Conservation (phyloP, 805 yeast species). For the Metschnikowia arizonensis region DNA sequence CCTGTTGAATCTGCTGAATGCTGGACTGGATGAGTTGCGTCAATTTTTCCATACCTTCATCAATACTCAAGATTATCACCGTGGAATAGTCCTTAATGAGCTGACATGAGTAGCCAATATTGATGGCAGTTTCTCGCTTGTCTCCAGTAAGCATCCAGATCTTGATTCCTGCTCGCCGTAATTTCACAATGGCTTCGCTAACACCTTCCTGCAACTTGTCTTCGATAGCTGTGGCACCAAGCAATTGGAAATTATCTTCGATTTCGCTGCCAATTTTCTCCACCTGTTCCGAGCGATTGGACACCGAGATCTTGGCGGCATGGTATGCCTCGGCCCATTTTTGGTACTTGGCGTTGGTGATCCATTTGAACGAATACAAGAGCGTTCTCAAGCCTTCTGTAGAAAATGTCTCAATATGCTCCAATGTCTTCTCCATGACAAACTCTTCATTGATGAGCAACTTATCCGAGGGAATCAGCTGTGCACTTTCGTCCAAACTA, state of each 20-base stretch:
- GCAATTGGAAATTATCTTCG: conserved; percentile 62
- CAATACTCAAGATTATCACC: conserved; percentile 61
- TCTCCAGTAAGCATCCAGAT: conserved; percentile 99
- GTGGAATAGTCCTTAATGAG: conserved; percentile 91
- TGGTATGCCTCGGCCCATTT: conserved; percentile 65
- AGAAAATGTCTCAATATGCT: conserved; percentile 90
- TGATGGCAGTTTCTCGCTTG: conserved; percentile 95
- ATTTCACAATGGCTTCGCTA: conserved; percentile 86
- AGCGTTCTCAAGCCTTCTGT: conserved; percentile 93
- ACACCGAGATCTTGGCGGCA: conserved; percentile 72
- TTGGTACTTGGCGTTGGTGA: conserved; percentile 54
- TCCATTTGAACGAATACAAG: conserved; percentile 74
- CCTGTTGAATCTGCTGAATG: conserved; percentile 64
- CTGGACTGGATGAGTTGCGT: conserved; percentile 70
- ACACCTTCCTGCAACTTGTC: conserved; percentile 97
- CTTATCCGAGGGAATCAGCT: conserved; percentile 43
- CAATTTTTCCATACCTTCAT: conserved; percentile 50
- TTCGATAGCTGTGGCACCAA: conserved; percentile 96
- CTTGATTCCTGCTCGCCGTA: conserved; percentile 88
- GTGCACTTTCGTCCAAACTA: conserved; percentile 26
- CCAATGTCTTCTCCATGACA: conserved; percentile 75
- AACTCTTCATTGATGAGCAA: conserved; percentile 68
- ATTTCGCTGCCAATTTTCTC: conserved; percentile 69
- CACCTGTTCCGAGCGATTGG: conserved; percentile 59
- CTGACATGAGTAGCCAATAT: conserved; percentile 92